phyloP scores from a whole-genome alignment of 2,329 filamentous ascomycete genomes.

The Periconia digitata region DNA sequence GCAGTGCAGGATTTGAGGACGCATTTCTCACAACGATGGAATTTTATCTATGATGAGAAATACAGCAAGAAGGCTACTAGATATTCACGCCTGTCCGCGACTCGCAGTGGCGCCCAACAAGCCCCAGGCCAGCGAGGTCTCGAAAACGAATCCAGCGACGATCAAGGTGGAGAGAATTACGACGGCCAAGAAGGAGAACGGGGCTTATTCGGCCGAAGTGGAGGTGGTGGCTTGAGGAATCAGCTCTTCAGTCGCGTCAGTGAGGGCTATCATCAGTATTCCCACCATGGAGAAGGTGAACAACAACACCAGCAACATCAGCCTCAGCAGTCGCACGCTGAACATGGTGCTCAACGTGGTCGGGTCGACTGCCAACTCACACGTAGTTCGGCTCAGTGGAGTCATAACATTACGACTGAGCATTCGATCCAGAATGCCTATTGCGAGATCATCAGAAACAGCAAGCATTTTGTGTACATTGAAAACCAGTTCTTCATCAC shows the following conservation, averaged over 20 bases:
- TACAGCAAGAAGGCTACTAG: conserved; percentile 63
- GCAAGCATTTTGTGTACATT: conserved; percentile 75
- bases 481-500: conserved; percentile 92
- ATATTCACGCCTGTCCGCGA: conserved; percentile 45
- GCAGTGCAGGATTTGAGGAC: conserved; percentile 73
- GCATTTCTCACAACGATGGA: conserved; percentile 88
- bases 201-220: conserved; percentile 29
- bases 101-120: conserved; percentile 35
- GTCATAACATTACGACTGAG: conserved; percentile 54
- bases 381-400: conserved; percentile 56
- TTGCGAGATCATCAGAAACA: conserved; percentile 67
- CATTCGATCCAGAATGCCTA: conserved; percentile 90
- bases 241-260: conserved; percentile 30
- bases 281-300: conserved; percentile 18
- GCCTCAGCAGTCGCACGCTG: conserved; percentile 29
- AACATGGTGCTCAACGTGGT: conserved; percentile 32
- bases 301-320: conserved; percentile 12
- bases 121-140: conserved; percentile 36
- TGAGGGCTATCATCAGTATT: conserved; percentile 28
- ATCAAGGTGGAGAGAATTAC: conserved; percentile 35
- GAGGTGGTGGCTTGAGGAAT: conserved; percentile 29
- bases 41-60: conserved; percentile 84
- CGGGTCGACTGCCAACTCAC: conserved; percentile 39
- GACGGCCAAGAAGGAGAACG: conserved; percentile 29
- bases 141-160: conserved; percentile 36